phyloP scores from a whole-genome alignment of 2,329 filamentous ascomycete genomes.

The Colletotrichum brevisporum region DNA sequence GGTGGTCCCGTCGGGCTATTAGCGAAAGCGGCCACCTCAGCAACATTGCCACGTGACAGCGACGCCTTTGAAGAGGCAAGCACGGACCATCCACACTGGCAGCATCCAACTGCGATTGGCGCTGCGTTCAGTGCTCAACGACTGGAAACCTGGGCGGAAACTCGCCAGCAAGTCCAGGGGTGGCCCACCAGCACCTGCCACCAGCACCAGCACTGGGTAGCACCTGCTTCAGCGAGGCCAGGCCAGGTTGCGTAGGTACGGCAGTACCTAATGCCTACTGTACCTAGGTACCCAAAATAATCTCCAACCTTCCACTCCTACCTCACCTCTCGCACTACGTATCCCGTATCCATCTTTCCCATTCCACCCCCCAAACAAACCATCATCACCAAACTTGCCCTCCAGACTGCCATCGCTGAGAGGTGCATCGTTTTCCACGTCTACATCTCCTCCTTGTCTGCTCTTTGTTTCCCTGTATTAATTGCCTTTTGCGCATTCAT shows the following conservation, averaged over 20 bases:
- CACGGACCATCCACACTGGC: slow-evolving; percentile 21
- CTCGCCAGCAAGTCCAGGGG: too few species aligned
- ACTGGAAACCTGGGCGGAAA: slow-evolving; percentile 4
- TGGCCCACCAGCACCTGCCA: not conserved
- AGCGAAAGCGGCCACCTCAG: slow-evolving; percentile 35
- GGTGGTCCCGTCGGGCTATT: not conserved
- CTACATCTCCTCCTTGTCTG: slow-evolving; percentile 30
- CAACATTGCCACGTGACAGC: slow-evolving; percentile 31
- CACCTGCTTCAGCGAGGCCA: slow-evolving; percentile 11
- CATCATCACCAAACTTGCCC: slow-evolving; percentile 40
- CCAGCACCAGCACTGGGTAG: slow-evolving; percentile 3
- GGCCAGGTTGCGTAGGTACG: slow-evolving; percentile 11
- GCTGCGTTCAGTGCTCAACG: slow-evolving; percentile 15
- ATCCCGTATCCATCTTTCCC: slow-evolving; percentile 40
- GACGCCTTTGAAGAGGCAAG: not conserved
- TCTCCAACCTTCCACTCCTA: slow-evolving; percentile 34
- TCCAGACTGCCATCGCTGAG: slow-evolving; percentile 43
- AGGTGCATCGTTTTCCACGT: slow-evolving; percentile 38
- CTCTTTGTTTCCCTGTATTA: slow-evolving; percentile 42
- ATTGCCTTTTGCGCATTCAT: slow-evolving; percentile 42
- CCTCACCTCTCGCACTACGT: slow-evolving; percentile 38
- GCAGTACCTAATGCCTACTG: not conserved
- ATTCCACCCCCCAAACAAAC: slow-evolving; percentile 41
- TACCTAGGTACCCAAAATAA: slow-evolving; percentile 18
- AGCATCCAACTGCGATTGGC: slow-evolving; percentile 8